phyloP scores from a whole-genome alignment of 306 rosid genomes.

The Prunus padus region DNA sequence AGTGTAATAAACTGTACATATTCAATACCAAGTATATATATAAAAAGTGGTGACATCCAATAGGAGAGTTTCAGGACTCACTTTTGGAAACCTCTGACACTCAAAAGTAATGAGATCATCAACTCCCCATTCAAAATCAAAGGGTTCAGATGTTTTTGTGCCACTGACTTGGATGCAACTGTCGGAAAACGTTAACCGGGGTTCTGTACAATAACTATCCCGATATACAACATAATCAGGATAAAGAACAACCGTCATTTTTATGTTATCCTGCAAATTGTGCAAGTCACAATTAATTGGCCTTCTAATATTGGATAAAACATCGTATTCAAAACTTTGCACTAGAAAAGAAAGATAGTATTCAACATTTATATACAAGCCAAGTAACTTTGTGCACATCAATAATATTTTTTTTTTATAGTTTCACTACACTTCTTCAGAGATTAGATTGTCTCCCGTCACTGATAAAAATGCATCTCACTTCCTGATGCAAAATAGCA shows the following conservation, averaged over 20 bases:
- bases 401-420: neutral
- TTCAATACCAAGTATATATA: conserved; percentile 24
- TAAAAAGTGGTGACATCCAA: conserved; percentile 13
- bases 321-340: neutral
- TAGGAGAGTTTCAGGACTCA: conserved; percentile 44
- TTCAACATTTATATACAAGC: neutral
- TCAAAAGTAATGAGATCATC: conserved; percentile 59
- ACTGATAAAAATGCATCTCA: neutral
- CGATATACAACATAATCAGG: conserved; percentile 78
- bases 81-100: conserved; percentile 60
- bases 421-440: neutral
- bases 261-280: conserved; percentile 60
- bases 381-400: neutral
- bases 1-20: conserved; percentile 27
- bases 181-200: conserved; percentile 61
- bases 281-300: conserved; percentile 22
- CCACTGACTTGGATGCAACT: conserved; percentile 58
- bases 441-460: neutral
- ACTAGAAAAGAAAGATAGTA: neutral
- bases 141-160: conserved; percentile 37
- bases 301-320: conserved; percentile 4
- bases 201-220: conserved; percentile 58
- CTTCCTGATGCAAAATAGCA: neutral
- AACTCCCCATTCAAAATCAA: conserved; percentile 68
- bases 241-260: conserved; percentile 60